Evolutionary conservation across 768 basidiomycete genomes (phyloP), one percentile per base, ranked within the genome.

Genomic region (Auriscalpium vulgare): DNA sequence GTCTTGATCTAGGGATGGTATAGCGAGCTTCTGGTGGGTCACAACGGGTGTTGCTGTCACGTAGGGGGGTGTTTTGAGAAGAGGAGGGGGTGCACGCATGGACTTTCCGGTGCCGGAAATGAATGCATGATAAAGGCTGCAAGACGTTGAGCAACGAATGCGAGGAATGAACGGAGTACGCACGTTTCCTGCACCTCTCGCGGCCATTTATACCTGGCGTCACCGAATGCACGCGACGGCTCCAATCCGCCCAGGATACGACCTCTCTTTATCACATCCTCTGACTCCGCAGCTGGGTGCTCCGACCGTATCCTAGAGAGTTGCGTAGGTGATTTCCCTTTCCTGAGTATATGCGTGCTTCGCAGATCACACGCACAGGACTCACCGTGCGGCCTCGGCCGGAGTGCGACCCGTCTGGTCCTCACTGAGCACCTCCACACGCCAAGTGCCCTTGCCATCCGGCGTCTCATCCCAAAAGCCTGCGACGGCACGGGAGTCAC

Each of bases 401-500:
- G 81, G 84, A 67, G 93, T 97, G 61, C 91, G 82, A 40, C 93
- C 97, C 8, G 95, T 97, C 74, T 97, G 95, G 66, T 98, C 97
- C 69, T 97, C 93, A 34, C 82, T 91, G 59, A 99, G 76, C n/a
- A 91, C 91, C 67, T 97, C 92, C 35, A 94, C 88, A 47, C 85
- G 81, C 97, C 97, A 99, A 52, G 75, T 77, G 10, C 90, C 90
- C 52, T 77, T 73, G 4, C 83, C 85, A 59, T 84, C 80, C 3
- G 68, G 70, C 4, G 78, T 77, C 51, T 82, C 78, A 59, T 91
- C 85, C 88, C 90, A 95, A 38, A 91, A 80, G 17, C 97, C 97
- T 19, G 95, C 95, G 7, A 99, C 93, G 11, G 97, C 97, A 49
- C 97, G 82, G 66, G 91, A 89, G 67, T 99, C 97, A 0, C 97